Evolutionary conservation across 306 rosid genomes (phyloP), one percentile per base, ranked within the genome.

Genomic region (Crataegus laevigata): DNA sequence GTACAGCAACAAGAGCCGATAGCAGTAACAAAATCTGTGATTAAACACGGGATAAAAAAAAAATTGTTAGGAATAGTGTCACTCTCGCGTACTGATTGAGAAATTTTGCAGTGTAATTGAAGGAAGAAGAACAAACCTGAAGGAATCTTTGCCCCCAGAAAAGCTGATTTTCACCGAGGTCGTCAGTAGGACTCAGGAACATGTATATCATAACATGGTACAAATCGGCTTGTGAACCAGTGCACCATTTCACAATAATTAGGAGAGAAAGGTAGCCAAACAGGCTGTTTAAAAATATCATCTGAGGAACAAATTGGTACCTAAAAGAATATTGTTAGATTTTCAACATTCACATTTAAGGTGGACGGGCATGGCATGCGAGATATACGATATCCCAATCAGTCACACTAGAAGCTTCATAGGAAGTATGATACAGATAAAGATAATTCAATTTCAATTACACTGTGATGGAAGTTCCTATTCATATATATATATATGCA

Each of bases 221-320:
- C 82, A 92, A 84, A 87, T 92, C 97, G 76, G 96, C 96, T 85
- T 88, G 81, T 68, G 98, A 92, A 68, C 98, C 98, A 74, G 89
- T 88, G 85, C 86, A 79, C 98, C 98, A 90, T 88, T 90, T 92
- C 73, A 87, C 81, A 77, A 92, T 78, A 65, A 92, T 87, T 67
- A 92, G 96, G 66, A 92, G 88, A 69, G 98, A 86, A 15, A 92
- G 89, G 79, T 92, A 92, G 74, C 96, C 98, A 67, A 89, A 93
- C 77, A 93, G 77, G 82, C 93, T 81, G 83, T 93, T 93, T 75
- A 93, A 86, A 85, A 90, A 93, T 67, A 93, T 90, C 57, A 93
- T 77, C 86, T 93, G 90, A 60, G 96, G 96, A 80, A 90, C 83
- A 79, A 93, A 86, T 78, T 89, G 94, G 87, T 86, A 88, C 98